Base-by-base conservation (phyloP, 345 rosid genomes). In the Hibiscus syriacus region DNA sequence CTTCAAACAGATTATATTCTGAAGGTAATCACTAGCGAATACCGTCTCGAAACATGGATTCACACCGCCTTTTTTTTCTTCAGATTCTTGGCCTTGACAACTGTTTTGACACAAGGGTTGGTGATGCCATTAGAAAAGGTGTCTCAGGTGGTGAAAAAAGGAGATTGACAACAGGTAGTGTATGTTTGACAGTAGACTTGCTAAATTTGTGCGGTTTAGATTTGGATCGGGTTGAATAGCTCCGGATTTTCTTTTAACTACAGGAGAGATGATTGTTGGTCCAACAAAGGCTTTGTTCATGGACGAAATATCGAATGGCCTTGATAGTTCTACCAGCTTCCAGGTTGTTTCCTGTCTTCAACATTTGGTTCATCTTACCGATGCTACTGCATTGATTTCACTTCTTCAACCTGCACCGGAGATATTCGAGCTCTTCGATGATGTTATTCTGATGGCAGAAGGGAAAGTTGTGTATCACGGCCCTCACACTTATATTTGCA, bases 331-430 rank as follows among this genome's bases (percentile, higher is more conserved):
- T 0, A 86, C 92, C 9, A 70, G 90, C 12, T 83, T 69, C 74
- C 96, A 86, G 83, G 77, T 89, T 26, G 77, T 79, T 43, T 57
- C 82, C 10, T 86, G 85, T 56, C 75, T 89, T 69, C 81, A 81
- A 79, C 88, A 83, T 14, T 32, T 80, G 41, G 96, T 79, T 55
- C 88, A 85, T 25, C 46, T 83, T 11, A 80, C 84, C 10, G 82
- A 88, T 63, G 80, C 86, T 17, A 86, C 91, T 4, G 72, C 75
- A 2, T 61, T 86, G 73, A 71, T 86, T 70, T 80, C 91, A 1
- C 90, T 88, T 62, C 96, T 89, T 70, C 90, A 89, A 78, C 92
- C 96, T 1, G 83, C 88, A 17, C 90, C 88, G 0, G 87, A 86
- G 74, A 80, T 80, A 38, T 86, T 79, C 64, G 73, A 85, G 49